Evolutionary conservation across 208 protist genomes (phyloP), one percentile per base, ranked within the genome.

Genomic region (Sergeia podlipaevii): DNA sequence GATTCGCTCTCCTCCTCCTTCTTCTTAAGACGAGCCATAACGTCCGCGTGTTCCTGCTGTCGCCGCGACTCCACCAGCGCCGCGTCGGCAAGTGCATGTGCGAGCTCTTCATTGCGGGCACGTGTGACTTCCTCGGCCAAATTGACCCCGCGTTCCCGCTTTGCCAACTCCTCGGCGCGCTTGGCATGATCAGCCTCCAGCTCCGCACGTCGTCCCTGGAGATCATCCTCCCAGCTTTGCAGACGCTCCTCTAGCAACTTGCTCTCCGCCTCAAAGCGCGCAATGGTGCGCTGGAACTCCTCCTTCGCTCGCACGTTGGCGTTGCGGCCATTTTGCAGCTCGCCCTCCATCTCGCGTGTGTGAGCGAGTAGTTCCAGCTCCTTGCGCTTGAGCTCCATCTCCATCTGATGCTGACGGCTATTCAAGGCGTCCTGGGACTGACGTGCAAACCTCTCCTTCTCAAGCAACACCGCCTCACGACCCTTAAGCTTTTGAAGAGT

Each of bases 321-420:
- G n/a, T 68, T 64, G 3, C 65, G 56, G 10, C 78, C 70, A 10
- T 62, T 65, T 50, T 66, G 66, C 53, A 70, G 65, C 21, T 48
- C 21, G 10, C 54, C 48, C 38, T 85, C 74, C 18, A 68, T 56
- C 49, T 76, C 76, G 48, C 37, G 70, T 20, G 36, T 29, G 34
- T 79, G 65, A 27, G 65, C 54, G 15, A 66, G 20, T 10, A 74
- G 38, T 36, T 62, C 49, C 50, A 71, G 38, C 55, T 77, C 57
- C 33, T 66, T 57, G 48, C 64, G 72, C 45, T 82, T 63, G 36
- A 82, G 60, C 50, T 74, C 51, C 70, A 71, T 68, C 41, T 61
- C 69, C 43, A 58, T 69, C 21, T 52, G 50, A 4, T 64, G 69
- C 61, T 75, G 36, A 10, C 63, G 60, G 50, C 62, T 47, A 7